phyloP scores from a whole-genome alignment of 75 land plant genomes.

The Selaginella tamariscina region DNA sequence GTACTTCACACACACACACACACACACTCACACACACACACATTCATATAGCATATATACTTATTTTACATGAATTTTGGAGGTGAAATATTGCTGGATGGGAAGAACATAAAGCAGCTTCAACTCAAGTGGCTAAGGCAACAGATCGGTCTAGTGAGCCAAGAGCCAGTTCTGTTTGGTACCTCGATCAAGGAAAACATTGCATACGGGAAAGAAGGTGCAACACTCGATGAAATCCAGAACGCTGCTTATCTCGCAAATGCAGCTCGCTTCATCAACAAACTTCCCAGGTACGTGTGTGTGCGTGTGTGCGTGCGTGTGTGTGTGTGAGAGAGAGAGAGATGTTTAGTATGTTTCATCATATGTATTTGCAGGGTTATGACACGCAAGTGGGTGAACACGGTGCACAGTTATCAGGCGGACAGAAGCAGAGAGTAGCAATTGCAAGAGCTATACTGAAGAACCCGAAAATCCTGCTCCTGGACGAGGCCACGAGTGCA shows the following conservation, averaged over 20 bases:
- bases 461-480: background rate
- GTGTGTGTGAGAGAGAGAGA: background rate
- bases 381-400: slow-evolving; percentile 10
- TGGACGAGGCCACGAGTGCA: slow-evolving; percentile 12
- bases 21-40: no score
- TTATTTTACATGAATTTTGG: no score
- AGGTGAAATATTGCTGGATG: slow-evolving; percentile 4
- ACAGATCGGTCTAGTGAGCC: slow-evolving; percentile 21
- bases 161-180: slow-evolving; percentile 26
- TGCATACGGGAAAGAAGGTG: slow-evolving; percentile 19
- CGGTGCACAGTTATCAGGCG: slow-evolving; percentile 8
- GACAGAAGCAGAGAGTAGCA: slow-evolving; percentile 12
- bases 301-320: background rate
- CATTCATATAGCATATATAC: no score
- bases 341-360: background rate
- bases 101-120: background rate
- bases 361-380: slow-evolving; percentile 2
- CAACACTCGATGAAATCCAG: slow-evolving; percentile 21
- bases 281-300: slow-evolving; percentile 19
- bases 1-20: no score
- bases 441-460: slow-evolving; percentile 11
- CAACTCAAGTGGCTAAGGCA: slow-evolving; percentile 11
- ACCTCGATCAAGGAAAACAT: slow-evolving; percentile 23
- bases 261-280: slow-evolving; percentile 21
- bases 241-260: slow-evolving; percentile 23